phyloP scores from a whole-genome alignment of 192 early-diverging fungal genomes.

The Backusella macrospora region DNA sequence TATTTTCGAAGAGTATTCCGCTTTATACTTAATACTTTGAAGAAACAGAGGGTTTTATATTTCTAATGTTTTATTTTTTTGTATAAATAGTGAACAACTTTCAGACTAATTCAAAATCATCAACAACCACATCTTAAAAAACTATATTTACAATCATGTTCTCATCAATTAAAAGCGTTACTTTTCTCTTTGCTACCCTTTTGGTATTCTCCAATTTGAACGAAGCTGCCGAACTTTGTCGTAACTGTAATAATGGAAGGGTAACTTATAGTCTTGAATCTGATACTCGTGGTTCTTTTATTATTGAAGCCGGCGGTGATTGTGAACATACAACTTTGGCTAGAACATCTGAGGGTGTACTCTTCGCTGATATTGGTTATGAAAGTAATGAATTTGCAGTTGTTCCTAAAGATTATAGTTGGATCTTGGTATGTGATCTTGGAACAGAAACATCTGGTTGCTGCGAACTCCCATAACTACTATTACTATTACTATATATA shows the following conservation, averaged over 20 bases:
- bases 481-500: no score
- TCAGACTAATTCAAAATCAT: neutral
- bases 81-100: neutral
- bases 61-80: neutral
- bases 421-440: neutral
- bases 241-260: neutral
- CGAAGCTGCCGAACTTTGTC: neutral
- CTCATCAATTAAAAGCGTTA: neutral
- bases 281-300: neutral
- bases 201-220: neutral
- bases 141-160: neutral
- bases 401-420: neutral
- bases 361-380: neutral
- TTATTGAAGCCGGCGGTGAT: neutral
- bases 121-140: neutral
- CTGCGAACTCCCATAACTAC: no score
- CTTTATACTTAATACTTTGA: neutral
- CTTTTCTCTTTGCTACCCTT: neutral
- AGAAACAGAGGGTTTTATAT: neutral
- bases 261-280: neutral
- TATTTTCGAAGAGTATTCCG: neutral
- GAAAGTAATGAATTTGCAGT: neutral
- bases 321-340: neutral
- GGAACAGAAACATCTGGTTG: neutral
- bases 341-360: neutral